phyloP scores from a whole-genome alignment of 2,329 filamentous ascomycete species.

The Fusarium transvaalense region DNA sequence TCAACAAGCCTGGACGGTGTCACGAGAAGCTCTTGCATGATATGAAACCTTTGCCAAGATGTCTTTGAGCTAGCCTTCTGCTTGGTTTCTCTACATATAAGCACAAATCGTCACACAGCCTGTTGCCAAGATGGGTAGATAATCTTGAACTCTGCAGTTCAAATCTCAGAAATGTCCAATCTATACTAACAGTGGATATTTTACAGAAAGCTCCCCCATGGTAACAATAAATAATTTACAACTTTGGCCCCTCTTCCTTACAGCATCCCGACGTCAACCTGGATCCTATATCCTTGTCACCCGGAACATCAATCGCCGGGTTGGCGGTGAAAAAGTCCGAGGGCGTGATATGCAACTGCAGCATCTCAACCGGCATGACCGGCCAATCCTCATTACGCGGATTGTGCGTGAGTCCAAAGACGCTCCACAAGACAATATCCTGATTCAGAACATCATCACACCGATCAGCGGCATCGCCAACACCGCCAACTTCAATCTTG shows the following conservation, averaged over 20 bases:
- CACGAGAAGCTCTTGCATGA: neutral
- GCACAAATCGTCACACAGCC: no score
- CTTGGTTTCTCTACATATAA: no score
- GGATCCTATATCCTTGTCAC: constrained; percentile 19
- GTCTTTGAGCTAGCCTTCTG: no score
- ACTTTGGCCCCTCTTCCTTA: constrained; percentile 2
- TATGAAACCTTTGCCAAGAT: neutral
- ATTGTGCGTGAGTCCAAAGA: constrained; percentile 20
- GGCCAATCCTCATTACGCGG: constrained; percentile 20
- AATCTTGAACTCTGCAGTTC: neutral
- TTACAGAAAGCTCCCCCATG: neutral
- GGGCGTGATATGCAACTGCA: constrained; percentile 17
- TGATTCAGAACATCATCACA: constrained; percentile 22
- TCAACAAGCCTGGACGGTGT: neutral
- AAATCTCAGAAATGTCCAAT: neutral
- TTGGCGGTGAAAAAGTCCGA: constrained; percentile 17
- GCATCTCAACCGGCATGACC: constrained; percentile 21
- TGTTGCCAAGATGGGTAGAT: neutral
- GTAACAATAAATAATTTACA: neutral
- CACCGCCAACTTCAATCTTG: constrained; percentile 14
- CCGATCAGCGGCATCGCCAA: constrained; percentile 14
- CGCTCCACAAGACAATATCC: constrained; percentile 25
- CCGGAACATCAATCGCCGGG: constrained; percentile 19
- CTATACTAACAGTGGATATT: neutral
- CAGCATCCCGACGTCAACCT: constrained; percentile 15